Base-by-base conservation (phyloP, 2,329 filamentous ascomycete species). In the Phyllosticta capitalensis region DNA sequence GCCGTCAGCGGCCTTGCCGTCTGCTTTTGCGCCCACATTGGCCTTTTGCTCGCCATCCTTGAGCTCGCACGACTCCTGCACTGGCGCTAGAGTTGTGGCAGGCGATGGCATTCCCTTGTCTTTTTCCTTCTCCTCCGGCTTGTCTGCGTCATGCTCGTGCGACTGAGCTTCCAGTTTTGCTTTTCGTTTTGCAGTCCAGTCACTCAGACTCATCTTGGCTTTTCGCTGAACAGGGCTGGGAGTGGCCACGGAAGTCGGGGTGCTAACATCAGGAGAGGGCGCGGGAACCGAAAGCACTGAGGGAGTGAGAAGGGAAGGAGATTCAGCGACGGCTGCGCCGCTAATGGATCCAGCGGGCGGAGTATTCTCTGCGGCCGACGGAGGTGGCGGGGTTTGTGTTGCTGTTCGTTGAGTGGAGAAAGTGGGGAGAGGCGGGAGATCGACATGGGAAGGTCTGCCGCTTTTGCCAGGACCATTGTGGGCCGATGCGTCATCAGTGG, bases 401-500 rank as follows among this genome's bases (percentile, higher is more conserved):
- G 52, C 48, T 6, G 51, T 22, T 10, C 20, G 56, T 20, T 64
- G 61, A 53, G 65, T 64, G 50, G 62, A 61, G 53, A 67, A 56
- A 54, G 68, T 64, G 54, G 64, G 64, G 60, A 67, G 67, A 33
- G 67, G 61, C 48, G 71, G 70, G 60, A 71, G 64, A 38, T 70
- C 67, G 24, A 71, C 61, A 30, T 67, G 65, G 49, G 30, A 38
- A 38, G 30, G 30, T 38, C 30, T 38, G 30, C 30, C 30, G 30
- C 30, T 38, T 38, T 38, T 38, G 30, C 30, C 30, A 38, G 30
- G 30, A 38, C 30, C 30, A 38, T 38, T 38, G 30, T 38, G 30
- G 45, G 61, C 33, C 20, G 54, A 10, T 48, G 54, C 17, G 21
- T 51, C 45, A n/a, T 52, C 50, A 7, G 21, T 33, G n/a, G 64